These are phyloP conservation scores for Globisporangium nunn DNA, from an alignment of 352 stramenopile genomes.

Conservation along the genomic window DNA sequence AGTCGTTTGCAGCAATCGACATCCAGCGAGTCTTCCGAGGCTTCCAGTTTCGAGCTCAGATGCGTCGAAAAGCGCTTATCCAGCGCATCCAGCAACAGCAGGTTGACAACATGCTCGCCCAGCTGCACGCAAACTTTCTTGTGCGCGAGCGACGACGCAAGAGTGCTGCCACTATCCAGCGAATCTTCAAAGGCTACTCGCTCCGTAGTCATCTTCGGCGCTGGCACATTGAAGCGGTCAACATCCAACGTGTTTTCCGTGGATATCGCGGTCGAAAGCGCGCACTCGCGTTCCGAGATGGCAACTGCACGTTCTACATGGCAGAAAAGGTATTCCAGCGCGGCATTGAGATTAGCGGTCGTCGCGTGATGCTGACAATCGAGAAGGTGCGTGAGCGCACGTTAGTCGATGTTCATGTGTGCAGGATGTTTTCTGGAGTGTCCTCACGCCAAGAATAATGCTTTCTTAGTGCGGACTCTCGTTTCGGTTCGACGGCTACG, in stretches of 20 bases:
- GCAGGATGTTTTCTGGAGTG: not conserved
- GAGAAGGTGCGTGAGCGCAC: constrained; percentile 31
- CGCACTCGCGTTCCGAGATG: constrained; percentile 52
- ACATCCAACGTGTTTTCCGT: constrained; percentile 52
- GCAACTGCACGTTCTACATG: constrained; percentile 68
- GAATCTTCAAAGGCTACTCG: constrained; percentile 43
- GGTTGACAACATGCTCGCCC: constrained; percentile 27
- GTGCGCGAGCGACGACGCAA: constrained; percentile 36
- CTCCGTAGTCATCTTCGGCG: constrained; percentile 21
- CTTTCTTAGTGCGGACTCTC: constrained; percentile 45
- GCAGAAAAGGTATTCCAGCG: constrained; percentile 55
- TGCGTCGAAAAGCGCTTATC: constrained; percentile 34
- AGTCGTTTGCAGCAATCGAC: constrained; percentile 28
- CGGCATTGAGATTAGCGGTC: constrained; percentile 37
- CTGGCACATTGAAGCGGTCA: constrained; percentile 23
- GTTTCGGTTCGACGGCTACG: constrained; percentile 52
- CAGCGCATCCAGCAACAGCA: constrained; percentile 44
- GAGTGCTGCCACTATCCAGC: constrained; percentile 43
- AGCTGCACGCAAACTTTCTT: constrained; percentile 22
- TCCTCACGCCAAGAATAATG: not conserved
- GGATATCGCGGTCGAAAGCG: constrained; percentile 44
- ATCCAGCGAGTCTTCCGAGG: constrained; percentile 47
- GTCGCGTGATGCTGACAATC: constrained; percentile 43
- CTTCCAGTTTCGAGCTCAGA: constrained; percentile 44
- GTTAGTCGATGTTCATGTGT: not conserved